Percentiles rank a stretch among this genome's conserved stretches.
Evolutionary conservation across 2,329 filamentous ascomycete species (phyloP).

Genomic region (Exophiala viscosa): DNA sequence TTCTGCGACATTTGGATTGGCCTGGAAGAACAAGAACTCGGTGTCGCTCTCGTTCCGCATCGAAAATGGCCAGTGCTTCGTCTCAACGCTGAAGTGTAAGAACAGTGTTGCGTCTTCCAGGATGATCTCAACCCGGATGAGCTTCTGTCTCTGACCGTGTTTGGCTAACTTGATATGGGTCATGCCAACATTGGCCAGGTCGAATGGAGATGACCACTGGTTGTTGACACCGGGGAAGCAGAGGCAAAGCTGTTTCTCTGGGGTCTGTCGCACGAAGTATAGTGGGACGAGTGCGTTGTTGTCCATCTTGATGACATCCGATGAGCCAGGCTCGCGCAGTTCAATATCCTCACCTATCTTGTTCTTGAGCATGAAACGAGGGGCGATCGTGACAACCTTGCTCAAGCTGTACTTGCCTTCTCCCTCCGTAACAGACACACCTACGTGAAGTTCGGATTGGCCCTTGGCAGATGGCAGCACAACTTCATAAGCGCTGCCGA

Average conservation of each 20-base stretch:
- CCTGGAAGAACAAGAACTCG: conserved; percentile 95
- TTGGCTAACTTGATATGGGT: conserved; percentile 92
- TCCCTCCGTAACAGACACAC: conserved; percentile 82
- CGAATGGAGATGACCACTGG: conserved; percentile 96
- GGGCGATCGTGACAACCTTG: conserved; percentile 88
- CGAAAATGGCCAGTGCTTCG: conserved; percentile 95
- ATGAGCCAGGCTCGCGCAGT: conserved; percentile 86
- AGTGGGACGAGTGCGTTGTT: conserved; percentile 78
- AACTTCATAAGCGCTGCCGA: conserved; percentile 87
- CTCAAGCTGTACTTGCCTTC: conserved; percentile 98
- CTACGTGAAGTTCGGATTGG: conserved; percentile 80
- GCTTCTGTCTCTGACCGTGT: conserved; percentile 79
- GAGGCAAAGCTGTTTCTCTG: conserved; percentile 82
- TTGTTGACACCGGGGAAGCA: conserved; percentile 94
- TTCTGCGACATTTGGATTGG: conserved; percentile 86
- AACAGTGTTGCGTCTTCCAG: conserved; percentile 94
- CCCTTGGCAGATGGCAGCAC: conserved; percentile 70
- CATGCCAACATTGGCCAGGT: conserved; percentile 90
- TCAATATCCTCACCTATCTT: conserved; percentile 84
- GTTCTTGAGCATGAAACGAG: conserved; percentile 91
- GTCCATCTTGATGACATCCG: conserved; percentile 73
- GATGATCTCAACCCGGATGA: conserved; percentile 82
- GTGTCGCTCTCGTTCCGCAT: conserved; percentile 98
- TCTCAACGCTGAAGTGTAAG: conserved; percentile 83
- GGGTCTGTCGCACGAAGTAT: conserved; percentile 80